Evolutionary conservation across 108 stramenopile species (phyloP).

Genomic region (Cylindrotheca fusiformis): DNA sequence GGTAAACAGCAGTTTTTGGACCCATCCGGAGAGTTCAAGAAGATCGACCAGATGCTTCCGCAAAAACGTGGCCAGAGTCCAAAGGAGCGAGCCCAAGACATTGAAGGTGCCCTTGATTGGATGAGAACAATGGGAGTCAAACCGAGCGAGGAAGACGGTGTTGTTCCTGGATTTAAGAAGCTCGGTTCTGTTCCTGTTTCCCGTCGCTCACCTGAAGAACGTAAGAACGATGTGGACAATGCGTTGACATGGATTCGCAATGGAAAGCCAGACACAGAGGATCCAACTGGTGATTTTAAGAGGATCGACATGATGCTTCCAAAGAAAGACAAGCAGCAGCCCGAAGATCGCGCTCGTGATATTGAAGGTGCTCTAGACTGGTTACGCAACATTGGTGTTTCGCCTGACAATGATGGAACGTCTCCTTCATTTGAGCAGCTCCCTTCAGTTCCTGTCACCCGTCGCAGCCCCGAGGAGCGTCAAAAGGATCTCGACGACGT

Average conservation of each 20-base stretch:
- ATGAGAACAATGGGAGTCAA: constrained; percentile 23
- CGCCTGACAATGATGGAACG: constrained; percentile 5
- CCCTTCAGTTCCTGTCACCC: constrained; percentile 15
- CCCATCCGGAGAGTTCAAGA: constrained; percentile 19
- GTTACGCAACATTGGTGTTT: constrained; percentile 25
- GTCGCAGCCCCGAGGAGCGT: constrained; percentile 20
- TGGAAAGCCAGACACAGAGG: constrained; percentile 9
- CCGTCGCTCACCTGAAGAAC: constrained; percentile 13
- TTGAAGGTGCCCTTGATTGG: constrained; percentile 38
- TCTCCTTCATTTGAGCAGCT: constrained; percentile 16
- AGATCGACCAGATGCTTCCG: constrained; percentile 24
- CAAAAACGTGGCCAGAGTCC: constrained; percentile 10
- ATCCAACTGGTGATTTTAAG: constrained; percentile 16
- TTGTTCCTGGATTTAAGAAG: constrained; percentile 4
- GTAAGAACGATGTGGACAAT: constrained; percentile 18
- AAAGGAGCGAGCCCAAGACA: constrained; percentile 29
- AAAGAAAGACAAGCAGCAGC: constrained; percentile 7
- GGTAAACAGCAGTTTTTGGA: constrained; percentile 9
- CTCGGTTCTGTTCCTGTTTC: constrained; percentile 10
- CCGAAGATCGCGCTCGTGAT: constrained; percentile 14
- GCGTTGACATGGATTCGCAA: constrained; percentile 24
- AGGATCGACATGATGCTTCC: constrained; percentile 27
- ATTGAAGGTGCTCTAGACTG: constrained; percentile 38
- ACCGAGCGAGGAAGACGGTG: constrained; percentile 3
- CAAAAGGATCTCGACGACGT: constrained; percentile 14